phyloP scores from a whole-genome alignment of 768 basidiomycete species.

The Tulasnella sp. region DNA sequence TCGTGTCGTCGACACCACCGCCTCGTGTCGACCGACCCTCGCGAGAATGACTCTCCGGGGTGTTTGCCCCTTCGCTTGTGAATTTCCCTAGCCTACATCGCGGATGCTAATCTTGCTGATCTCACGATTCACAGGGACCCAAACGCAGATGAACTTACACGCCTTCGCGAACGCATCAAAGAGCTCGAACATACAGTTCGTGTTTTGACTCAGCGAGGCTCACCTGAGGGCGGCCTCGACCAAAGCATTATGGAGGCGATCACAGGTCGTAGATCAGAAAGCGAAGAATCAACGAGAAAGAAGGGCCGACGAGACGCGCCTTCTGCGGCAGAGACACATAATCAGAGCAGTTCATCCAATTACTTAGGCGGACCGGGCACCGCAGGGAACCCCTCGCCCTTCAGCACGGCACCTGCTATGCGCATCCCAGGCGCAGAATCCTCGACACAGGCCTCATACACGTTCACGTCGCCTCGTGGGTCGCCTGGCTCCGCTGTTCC shows the following conservation, averaged over 20 bases:
- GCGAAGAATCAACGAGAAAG: conserved; percentile 1
- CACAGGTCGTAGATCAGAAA: neutral
- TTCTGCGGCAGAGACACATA: neutral
- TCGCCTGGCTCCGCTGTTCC: too few species aligned
- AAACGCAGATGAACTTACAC: conserved; percentile 74
- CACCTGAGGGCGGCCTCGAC: neutral
- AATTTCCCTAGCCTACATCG: too few species aligned
- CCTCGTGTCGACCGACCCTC: neutral
- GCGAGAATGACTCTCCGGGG: conserved; percentile 41
- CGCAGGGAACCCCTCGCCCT: too few species aligned
- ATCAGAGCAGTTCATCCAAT: neutral
- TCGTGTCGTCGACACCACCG: conserved; percentile 9
- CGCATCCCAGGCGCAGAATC: too few species aligned
- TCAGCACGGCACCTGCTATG: too few species aligned
- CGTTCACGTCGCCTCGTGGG: too few species aligned
- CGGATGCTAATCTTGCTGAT: neutral
- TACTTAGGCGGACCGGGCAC: neutral
- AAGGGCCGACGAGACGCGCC: conserved; percentile 3
- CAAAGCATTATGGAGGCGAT: neutral
- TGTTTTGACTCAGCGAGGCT: conserved; percentile 39
- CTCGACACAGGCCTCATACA: too few species aligned
- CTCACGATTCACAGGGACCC: conserved; percentile 40
- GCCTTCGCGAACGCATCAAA: conserved; percentile 76
- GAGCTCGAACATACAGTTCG: conserved; percentile 88
- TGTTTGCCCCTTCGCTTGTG: neutral